Conservation (phyloP, 2,329 filamentous ascomycete genomes). For the Xylariomycetidae sp. region DNA sequence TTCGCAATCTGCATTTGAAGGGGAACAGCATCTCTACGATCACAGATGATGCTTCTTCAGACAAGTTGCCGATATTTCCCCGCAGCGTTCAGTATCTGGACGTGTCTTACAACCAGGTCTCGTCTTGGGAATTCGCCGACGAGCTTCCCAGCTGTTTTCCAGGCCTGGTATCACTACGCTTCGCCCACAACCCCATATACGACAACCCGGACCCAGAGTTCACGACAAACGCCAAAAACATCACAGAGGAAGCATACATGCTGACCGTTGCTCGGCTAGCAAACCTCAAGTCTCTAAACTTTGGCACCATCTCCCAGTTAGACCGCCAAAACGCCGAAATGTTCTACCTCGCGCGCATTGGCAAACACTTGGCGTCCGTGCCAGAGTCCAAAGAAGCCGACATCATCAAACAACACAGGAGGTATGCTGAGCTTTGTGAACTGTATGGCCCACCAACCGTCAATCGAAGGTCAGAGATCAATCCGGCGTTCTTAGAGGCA, state of each 20-base stretch:
- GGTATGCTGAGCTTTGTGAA: slow-evolving; percentile 68
- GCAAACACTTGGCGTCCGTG: slow-evolving; percentile 61
- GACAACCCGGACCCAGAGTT: slow-evolving; percentile 39
- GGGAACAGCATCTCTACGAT: slow-evolving; percentile 61
- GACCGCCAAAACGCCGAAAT: slow-evolving; percentile 86
- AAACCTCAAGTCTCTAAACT: slow-evolving; percentile 64
- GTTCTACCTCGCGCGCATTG: slow-evolving; percentile 86
- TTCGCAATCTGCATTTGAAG: slow-evolving; percentile 65
- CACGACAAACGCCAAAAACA: slow-evolving; percentile 18
- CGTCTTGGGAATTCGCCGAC: slow-evolving; percentile 70
- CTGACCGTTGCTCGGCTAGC: slow-evolving; percentile 72
- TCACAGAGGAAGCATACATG: slow-evolving; percentile 81
- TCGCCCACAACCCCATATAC: slow-evolving; percentile 84
- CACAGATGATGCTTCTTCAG: slow-evolving; percentile 15
- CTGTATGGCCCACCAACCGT: slow-evolving; percentile 68
- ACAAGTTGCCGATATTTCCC: slow-evolving; percentile 42
- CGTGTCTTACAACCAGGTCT: slow-evolving; percentile 65
- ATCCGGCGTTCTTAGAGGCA: slow-evolving; percentile 77
- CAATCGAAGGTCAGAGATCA: slow-evolving; percentile 49
- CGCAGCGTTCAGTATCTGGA: slow-evolving; percentile 58
- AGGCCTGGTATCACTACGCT: slow-evolving; percentile 65
- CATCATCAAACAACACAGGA: slow-evolving; percentile 59
- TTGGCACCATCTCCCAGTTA: slow-evolving; percentile 60
- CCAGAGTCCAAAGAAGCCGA: slow-evolving; percentile 44
- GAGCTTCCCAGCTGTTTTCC: slow-evolving; percentile 63